Conservation (phyloP, 2,329 filamentous ascomycete species). For the Plectosphaerella cucumerina region DNA sequence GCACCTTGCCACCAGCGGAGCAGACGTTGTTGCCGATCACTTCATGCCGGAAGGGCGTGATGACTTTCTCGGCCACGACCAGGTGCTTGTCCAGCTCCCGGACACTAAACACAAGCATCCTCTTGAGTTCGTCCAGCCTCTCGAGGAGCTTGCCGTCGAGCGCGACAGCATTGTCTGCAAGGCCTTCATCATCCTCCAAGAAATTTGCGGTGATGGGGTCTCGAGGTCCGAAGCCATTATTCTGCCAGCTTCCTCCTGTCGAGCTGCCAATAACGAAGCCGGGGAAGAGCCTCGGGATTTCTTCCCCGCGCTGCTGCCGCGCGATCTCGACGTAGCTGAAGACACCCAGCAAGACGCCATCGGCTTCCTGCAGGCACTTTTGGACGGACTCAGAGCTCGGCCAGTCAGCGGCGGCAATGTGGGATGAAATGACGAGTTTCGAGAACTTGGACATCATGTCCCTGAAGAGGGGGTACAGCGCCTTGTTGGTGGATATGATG, state of each 20-base stretch:
- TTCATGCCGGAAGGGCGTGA: slow-evolving; percentile 74
- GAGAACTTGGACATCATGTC: slow-evolving; percentile 99
- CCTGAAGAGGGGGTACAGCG: slow-evolving; percentile 91
- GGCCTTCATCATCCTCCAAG: slow-evolving; percentile 74
- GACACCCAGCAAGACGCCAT: slow-evolving; percentile 88
- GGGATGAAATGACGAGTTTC: slow-evolving; percentile 96
- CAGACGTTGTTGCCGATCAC: slow-evolving; percentile 80
- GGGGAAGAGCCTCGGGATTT: slow-evolving; percentile 87
- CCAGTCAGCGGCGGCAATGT: slow-evolving; percentile 95
- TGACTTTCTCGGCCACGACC: slow-evolving; percentile 71
- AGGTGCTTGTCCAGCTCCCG: slow-evolving; percentile 84
- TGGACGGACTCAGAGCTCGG: slow-evolving; percentile 89
- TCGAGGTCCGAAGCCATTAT: slow-evolving; percentile 59
- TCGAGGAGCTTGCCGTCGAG: slow-evolving; percentile 78
- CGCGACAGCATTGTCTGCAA: slow-evolving; percentile 65
- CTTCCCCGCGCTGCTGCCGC: slow-evolving; percentile 85
- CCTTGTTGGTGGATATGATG: slow-evolving; percentile 98
- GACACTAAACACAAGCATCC: slow-evolving; percentile 79
- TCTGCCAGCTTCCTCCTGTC: slow-evolving; percentile 84
- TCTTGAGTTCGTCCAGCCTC: slow-evolving; percentile 79
- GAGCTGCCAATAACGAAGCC: slow-evolving; percentile 87
- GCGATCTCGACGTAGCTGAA: slow-evolving; percentile 97
- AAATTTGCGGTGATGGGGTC: slow-evolving; percentile 79
- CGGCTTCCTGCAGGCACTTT: slow-evolving; percentile 96
- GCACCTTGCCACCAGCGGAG: slow-evolving; percentile 68